These are phyloP conservation scores for Insectozyma bohioensis DNA, from an alignment of 1,139 yeast genomes.

Conservation along the genomic window DNA sequence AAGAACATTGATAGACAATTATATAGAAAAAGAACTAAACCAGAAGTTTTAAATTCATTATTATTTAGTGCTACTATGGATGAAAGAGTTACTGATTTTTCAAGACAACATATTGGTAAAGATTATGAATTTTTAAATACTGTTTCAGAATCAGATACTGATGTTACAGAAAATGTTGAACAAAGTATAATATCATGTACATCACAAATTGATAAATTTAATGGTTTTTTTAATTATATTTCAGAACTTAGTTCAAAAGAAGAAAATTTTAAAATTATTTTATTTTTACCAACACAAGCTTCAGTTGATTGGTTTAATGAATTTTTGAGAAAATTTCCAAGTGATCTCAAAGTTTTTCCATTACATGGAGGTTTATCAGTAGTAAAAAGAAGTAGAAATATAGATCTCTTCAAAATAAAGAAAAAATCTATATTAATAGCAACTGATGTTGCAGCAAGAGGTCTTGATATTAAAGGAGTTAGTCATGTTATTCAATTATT, in stretches of 20 bases:
- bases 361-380: constrained; percentile 52
- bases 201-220: constrained; percentile 48
- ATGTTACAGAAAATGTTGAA: constrained; percentile 75
- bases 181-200: constrained; percentile 60
- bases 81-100: constrained; percentile 62
- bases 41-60: constrained; percentile 54
- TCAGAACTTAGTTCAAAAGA: constrained; percentile 25
- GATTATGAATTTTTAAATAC: constrained; percentile 72
- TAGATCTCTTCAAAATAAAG: constrained; percentile 52
- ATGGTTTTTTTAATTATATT: constrained; percentile 53
- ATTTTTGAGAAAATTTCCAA: background rate
- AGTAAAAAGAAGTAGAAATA: constrained; percentile 9
- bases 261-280: constrained; percentile 65
- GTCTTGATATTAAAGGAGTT: constrained; percentile 89
- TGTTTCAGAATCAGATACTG: constrained; percentile 71
- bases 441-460: constrained; percentile 95
- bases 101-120: constrained; percentile 62
- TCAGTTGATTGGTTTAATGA: constrained; percentile 51
- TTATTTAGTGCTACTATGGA: constrained; percentile 90
- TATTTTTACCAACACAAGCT: constrained; percentile 78
- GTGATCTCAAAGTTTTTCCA: constrained; percentile 5
- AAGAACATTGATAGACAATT: constrained; percentile 23
- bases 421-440: constrained; percentile 65
- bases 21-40: constrained; percentile 14
- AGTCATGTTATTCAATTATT: constrained; percentile 79